Conservation (phyloP, 768 basidiomycete genomes). For the Lepiota subincarnata region DNA sequence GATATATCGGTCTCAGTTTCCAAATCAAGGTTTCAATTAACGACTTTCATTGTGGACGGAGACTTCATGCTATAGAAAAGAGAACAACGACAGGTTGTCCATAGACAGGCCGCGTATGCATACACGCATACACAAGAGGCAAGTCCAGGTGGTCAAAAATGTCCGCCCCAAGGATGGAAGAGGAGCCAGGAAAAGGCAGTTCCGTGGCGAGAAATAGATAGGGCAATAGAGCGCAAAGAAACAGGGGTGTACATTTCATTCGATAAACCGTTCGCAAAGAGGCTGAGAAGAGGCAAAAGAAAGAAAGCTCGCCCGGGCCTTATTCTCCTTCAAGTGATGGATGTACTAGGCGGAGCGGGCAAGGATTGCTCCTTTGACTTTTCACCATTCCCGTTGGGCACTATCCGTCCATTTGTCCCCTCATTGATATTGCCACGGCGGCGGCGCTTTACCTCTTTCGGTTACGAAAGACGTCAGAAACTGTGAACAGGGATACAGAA, state of each 20-base stretch:
- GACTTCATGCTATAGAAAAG: too few species aligned
- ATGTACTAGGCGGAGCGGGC: slow-evolving; percentile 89
- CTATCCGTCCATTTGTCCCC: slow-evolving; percentile 87
- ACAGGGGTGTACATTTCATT: slow-evolving; percentile 8
- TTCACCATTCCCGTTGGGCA: slow-evolving; percentile 87
- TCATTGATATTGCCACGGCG: slow-evolving; percentile 95
- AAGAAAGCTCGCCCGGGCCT: slow-evolving; percentile 37
- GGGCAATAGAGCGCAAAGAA: slow-evolving; percentile 6
- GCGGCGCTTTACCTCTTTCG: slow-evolving; percentile 98
- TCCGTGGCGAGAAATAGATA: not conserved
- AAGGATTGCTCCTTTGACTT: slow-evolving; percentile 87
- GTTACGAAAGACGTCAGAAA: slow-evolving; percentile 10
- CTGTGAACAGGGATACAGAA: slow-evolving; percentile 1
- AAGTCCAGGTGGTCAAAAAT: not conserved
- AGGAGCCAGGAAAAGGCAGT: not conserved
- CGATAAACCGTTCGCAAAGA: not conserved
- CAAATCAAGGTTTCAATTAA: not conserved
- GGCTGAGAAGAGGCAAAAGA: not conserved
- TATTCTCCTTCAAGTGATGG: slow-evolving; percentile 85
- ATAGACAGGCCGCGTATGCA: not conserved
- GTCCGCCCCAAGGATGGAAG: not conserved
- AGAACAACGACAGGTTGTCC: too few species aligned
- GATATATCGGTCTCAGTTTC: not conserved
- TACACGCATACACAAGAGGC: not conserved
- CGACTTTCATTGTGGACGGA: not conserved